Percentiles rank a stretch among this genome's conserved stretches.
Evolutionary conservation across 768 basidiomycete species (phyloP).

Genomic region (Mycena haematopus): DNA sequence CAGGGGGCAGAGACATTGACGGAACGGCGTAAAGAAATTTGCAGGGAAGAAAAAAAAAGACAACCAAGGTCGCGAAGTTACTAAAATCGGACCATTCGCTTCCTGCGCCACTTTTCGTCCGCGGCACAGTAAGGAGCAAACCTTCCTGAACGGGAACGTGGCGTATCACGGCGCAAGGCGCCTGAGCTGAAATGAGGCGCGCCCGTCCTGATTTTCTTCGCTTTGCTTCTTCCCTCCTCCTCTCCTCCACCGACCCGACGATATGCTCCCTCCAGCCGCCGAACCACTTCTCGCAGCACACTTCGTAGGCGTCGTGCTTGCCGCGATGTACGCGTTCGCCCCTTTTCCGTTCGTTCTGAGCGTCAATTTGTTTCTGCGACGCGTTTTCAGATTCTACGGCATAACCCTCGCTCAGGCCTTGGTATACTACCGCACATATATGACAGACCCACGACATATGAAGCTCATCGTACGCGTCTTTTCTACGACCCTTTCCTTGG

Average conservation of each 20-base stretch:
- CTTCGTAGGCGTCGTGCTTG: slow-evolving; percentile 39
- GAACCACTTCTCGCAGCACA: slow-evolving; percentile 15
- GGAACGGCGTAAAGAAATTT: not conserved
- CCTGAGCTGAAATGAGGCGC: slow-evolving; percentile 20
- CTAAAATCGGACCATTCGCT: slow-evolving; percentile 3
- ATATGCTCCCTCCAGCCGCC: slow-evolving; percentile 9
- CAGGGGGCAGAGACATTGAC: slow-evolving; percentile 6
- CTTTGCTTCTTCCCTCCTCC: slow-evolving; percentile 17
- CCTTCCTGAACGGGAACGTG: slow-evolving; percentile 3
- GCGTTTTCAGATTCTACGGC: slow-evolving; percentile 39
- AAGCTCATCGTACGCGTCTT: slow-evolving; percentile 39
- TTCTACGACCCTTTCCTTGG: not conserved
- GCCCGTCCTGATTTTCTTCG: slow-evolving; percentile 18
- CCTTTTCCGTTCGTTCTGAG: not conserved
- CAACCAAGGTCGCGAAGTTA: not conserved
- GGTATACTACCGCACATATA: slow-evolving; percentile 40
- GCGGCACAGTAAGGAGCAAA: slow-evolving; percentile 8
- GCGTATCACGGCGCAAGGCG: slow-evolving; percentile 4
- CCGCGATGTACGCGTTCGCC: slow-evolving; percentile 35
- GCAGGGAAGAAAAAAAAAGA: not conserved
- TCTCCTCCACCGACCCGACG: slow-evolving; percentile 2
- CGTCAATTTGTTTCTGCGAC: not conserved
- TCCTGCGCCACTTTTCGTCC: slow-evolving; percentile 20
- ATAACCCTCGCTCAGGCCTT: slow-evolving; percentile 43
- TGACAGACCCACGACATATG: slow-evolving; percentile 37